phyloP scores from a whole-genome alignment of 1,284 basidiomycete species.

The Trichosporon coremiiforme region DNA sequence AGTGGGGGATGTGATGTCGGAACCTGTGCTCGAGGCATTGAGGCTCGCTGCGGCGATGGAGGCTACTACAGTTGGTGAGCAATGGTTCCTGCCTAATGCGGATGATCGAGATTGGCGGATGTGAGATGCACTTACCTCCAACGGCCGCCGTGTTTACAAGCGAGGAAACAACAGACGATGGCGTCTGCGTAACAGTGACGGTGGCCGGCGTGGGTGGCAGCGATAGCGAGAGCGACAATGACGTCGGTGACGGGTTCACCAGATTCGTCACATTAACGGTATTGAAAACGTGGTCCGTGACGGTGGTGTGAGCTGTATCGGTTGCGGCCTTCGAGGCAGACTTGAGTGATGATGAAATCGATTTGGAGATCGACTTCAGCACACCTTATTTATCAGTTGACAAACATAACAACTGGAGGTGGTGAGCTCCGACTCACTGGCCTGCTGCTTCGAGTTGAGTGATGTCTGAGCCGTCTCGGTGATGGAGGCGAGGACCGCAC shows the following conservation, averaged over 20 bases:
- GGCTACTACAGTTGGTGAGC: not conserved
- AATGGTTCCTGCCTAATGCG: not conserved
- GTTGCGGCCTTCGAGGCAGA: slow-evolving; percentile 3
- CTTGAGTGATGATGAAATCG: not conserved
- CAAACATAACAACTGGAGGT: not conserved
- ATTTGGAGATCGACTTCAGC: slow-evolving; percentile 7
- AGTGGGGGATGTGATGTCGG: slow-evolving; percentile 10
- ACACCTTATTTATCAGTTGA: not conserved
- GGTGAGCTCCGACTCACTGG: not conserved
- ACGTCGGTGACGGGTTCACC: not conserved
- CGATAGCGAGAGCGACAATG: not conserved
- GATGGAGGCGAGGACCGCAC: not conserved
- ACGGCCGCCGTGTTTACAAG: not conserved
- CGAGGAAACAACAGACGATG: not conserved
- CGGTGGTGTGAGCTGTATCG: not conserved
- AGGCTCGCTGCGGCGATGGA: not conserved
- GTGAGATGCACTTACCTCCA: not conserved
- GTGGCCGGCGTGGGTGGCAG: not conserved
- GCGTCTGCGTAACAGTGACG: not conserved
- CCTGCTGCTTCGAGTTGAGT: slow-evolving; percentile 5
- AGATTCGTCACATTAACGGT: not conserved
- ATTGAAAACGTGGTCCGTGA: not conserved
- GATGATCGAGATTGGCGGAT: not conserved
- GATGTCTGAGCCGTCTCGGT: slow-evolving; percentile 13
- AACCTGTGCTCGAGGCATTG: not conserved